Evolutionary conservation across 176 grass and related monocot genomes (phyloP).

Genomic region (Paspalum notatum): DNA sequence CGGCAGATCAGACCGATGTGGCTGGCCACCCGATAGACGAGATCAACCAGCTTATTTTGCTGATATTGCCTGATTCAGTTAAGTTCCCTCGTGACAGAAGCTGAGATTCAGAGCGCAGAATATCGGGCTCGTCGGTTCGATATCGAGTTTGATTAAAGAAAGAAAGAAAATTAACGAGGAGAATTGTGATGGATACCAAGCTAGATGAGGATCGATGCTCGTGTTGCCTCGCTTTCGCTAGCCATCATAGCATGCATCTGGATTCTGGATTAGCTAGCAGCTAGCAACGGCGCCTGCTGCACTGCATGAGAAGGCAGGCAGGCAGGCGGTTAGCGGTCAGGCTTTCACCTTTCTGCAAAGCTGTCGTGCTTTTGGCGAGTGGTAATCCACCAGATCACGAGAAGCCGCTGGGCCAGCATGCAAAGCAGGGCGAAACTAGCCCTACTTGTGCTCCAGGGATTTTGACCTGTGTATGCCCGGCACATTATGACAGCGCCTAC

Average conservation of each 20-base stretch:
- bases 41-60: no score
- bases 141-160: not conserved
- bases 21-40: no score
- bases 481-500: not conserved
- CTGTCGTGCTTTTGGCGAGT: not conserved
- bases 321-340: conserved; percentile 33
- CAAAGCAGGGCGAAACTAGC: conserved; percentile 1
- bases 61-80: no score
- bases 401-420: conserved; percentile 25
- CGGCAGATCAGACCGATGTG: no score
- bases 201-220: not conserved
- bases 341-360: conserved; percentile 36
- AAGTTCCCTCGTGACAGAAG: no score
- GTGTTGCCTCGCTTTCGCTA: not conserved
- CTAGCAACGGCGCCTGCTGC: not conserved
- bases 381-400: conserved; percentile 38
- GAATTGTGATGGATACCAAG: conserved; percentile 2
- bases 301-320: not conserved
- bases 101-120: not conserved
- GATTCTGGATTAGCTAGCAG: conserved; percentile 16
- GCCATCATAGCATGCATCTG: not conserved
- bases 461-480: not conserved
- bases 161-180: not conserved
- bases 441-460: conserved; percentile 33
- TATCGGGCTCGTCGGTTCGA: not conserved